Base-by-base conservation (phyloP, 352 stramenopile species). In the Lagenidium giganteum region DNA sequence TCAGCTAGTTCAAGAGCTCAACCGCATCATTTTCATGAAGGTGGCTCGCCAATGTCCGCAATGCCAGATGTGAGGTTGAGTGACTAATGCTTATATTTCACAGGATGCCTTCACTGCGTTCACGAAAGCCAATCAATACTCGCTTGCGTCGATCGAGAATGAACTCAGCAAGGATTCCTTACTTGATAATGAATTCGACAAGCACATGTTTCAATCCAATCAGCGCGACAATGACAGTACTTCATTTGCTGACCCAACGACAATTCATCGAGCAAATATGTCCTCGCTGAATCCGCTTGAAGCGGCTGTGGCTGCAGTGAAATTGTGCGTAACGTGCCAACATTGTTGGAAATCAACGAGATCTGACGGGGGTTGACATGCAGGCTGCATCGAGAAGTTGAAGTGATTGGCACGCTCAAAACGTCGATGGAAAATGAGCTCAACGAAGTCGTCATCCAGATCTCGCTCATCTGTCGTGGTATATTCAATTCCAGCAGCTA, bases 401-500 rank as follows among this genome's bases (percentile, higher is more conserved):
- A 90, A 58, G 69, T 81, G 3, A 77, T 87, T 41, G 75, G 78
- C 2, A 79, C 71, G 13, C 67, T 93, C 27, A 85, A 87, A 42
- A 85, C 54, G 23, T 83, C 70, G 1, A 69, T 86, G 5, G 67
- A 86, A 33, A 57, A 72, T 39, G 77, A 90, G 18, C 53, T 93
- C 23, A 55, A 80, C 45, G 64, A 67, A 18, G 66, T 87, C 2
- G 54, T 90, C 20, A 48, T 61, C 18, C 53, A 83, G 26, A 72
- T 93, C 31, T 83, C 77, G 22, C 63, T 75, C 22, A 78, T 90
- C 17, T 93, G 75, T 23, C 59, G 74, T 8, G 64, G 63, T 8
- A 83, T 87, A 34, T 90, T 83, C 61, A 87, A 86, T 43, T 67
- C 69, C 2, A 77, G 64, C 46, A 87, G 71, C 45, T 80, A 70